Evolutionary conservation across 2,329 filamentous ascomycete species (phyloP).

Genomic region (Alternaria arbusti): DNA sequence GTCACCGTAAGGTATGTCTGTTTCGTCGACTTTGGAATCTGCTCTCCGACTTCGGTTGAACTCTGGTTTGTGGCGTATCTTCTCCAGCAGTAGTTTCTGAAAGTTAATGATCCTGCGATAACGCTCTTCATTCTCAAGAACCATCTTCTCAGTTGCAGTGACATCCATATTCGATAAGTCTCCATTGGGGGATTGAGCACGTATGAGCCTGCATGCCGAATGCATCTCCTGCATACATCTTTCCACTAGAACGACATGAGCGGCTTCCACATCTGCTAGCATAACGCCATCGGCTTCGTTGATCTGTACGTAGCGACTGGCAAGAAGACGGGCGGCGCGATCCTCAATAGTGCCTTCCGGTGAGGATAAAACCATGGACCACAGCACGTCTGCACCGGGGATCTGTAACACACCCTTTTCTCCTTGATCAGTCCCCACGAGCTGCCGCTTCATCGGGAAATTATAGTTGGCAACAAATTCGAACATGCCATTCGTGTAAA

Average conservation of each 20-base stretch:
- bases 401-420: slow-evolving; percentile 53
- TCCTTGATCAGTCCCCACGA: slow-evolving; percentile 21
- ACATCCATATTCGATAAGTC: slow-evolving; percentile 19
- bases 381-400: slow-evolving; percentile 73
- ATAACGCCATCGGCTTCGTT: slow-evolving; percentile 48
- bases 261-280: slow-evolving; percentile 58
- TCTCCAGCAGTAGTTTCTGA: slow-evolving; percentile 39
- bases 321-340: slow-evolving; percentile 72
- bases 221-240: slow-evolving; percentile 72
- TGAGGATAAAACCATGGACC: slow-evolving; percentile 78
- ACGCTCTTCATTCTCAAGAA: slow-evolving; percentile 27
- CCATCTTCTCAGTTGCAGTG: slow-evolving; percentile 32
- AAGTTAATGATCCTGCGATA: slow-evolving; percentile 46
- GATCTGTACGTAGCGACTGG: slow-evolving; percentile 72
- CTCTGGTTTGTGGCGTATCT: slow-evolving; percentile 40
- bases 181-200: background rate
- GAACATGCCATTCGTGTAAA: slow-evolving; percentile 67
- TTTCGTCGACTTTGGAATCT: slow-evolving; percentile 49
- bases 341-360: slow-evolving; percentile 70
- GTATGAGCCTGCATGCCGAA: slow-evolving; percentile 25
- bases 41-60: slow-evolving; percentile 39
- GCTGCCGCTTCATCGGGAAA: slow-evolving; percentile 27
- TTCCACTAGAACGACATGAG: slow-evolving; percentile 73
- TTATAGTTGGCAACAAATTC: slow-evolving; percentile 64
- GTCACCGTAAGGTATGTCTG: slow-evolving; percentile 66